Evolutionary conservation across 2,329 filamentous ascomycete genomes (phyloP), one percentile per base, ranked within the genome.

Genomic region (Graphium sp.): DNA sequence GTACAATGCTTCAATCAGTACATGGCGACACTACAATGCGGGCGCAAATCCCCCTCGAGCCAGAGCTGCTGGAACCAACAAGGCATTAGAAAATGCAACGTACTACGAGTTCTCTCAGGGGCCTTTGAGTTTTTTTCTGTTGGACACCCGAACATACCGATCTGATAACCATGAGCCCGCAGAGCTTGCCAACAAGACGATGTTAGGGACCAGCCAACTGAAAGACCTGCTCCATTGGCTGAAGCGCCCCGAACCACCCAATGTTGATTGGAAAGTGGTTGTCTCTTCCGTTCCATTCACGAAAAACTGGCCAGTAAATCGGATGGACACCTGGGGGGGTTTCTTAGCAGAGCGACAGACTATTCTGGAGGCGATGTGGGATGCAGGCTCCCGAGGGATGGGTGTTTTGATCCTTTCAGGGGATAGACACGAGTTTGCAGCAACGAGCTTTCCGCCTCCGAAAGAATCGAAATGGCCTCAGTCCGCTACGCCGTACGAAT

Each of bases 401-500:
- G 81, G 85, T 15, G 74, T 95, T 6, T 64, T 93, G 4, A 60
- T 95, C 9, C 60, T 98, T 8, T 89, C 79, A 11, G 89, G 89
- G 1, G 89, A 98, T 44, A 65, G 89, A n/a, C 89, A 98, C 46
- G 89, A 98, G 49, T 95, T 95, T 48, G 89, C 81, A 2, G 85
- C 87, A 1, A 95, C 87, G 0, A 73, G 75, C 27, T 77, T 78
- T 53, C 76, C 62, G 11, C 73, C 65, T n/a, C 70, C 61, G 35
- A 58, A 39, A 29, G 62, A 56, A 36, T 68, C 70, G 27, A 66
- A 50, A 29, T 82, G 75, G 74, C 60, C 69, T 0, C 54, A 69
- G 27, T 62, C 53, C 23, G 66, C 71, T 2, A 63, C 74, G 0
- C 79, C 91, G 1, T 77, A 92, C 41, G 89, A 98, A 49, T 95